These are phyloP conservation scores for Citrus sp. DNA, from an alignment of 345 rosid species.

Conservation along the genomic window DNA sequence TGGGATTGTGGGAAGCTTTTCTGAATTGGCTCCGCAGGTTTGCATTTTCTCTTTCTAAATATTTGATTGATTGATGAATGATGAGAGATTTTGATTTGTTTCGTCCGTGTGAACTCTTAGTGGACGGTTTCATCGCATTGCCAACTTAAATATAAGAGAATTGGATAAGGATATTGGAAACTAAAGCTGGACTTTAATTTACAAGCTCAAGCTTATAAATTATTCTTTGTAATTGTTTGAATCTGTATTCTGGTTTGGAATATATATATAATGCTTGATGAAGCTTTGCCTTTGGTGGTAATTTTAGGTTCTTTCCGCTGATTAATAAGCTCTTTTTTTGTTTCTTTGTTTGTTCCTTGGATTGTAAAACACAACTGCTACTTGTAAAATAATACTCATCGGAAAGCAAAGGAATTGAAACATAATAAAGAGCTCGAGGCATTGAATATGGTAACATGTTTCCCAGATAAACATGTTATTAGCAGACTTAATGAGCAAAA, in stretches of 20 bases:
- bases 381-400: not conserved
- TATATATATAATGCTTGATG: too few species aligned
- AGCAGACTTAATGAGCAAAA: not conserved
- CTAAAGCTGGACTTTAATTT: not conserved
- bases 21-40: constrained; percentile 86
- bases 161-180: not conserved
- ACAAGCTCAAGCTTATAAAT: not conserved
- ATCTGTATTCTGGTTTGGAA: not conserved
- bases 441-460: not conserved
- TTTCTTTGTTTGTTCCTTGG: not conserved
- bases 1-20: constrained; percentile 73
- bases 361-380: not conserved
- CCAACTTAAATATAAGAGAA: not conserved
- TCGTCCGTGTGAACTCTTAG: not conserved
- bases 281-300: not conserved
- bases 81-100: not conserved
- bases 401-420: not conserved
- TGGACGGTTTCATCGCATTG: not conserved
- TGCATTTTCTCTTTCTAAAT: not conserved
- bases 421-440: not conserved
- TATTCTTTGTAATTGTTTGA: not conserved
- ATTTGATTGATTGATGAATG: not conserved
- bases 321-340: not conserved
- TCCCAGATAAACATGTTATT: not conserved
- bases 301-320: not conserved